Evolutionary conservation across 2,329 filamentous ascomycete genomes (phyloP).

Genomic region (Colletotrichum tropicale): DNA sequence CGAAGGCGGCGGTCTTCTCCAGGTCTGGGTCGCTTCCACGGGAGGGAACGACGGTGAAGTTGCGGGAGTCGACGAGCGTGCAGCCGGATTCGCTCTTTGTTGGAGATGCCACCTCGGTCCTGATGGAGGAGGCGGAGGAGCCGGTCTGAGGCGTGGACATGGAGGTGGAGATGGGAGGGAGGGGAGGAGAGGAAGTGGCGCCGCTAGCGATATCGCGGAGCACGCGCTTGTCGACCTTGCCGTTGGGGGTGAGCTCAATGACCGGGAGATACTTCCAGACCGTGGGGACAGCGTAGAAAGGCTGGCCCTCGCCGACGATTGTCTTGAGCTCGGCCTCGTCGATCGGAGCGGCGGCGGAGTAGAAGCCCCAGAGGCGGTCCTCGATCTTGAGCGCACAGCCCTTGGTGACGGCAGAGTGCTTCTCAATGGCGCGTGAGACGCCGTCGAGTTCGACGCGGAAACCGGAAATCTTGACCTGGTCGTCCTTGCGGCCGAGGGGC

Average conservation of each 20-base stretch:
- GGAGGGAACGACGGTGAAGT: background rate
- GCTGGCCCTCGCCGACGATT: constrained; percentile 47
- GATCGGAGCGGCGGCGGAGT: constrained; percentile 37
- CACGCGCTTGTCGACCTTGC: constrained; percentile 58
- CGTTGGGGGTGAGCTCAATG: constrained; percentile 58
- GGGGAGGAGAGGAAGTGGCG: background rate
- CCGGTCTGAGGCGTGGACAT: background rate
- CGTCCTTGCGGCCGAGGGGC: constrained; percentile 62
- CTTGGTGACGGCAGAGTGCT: constrained; percentile 48
- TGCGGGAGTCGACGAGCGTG: constrained; percentile 10
- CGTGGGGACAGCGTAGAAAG: constrained; percentile 60
- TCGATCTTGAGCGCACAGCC: constrained; percentile 53
- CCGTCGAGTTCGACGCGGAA: constrained; percentile 67
- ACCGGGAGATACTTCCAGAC: constrained; percentile 44
- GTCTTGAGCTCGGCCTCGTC: constrained; percentile 40
- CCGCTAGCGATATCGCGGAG: constrained; percentile 38
- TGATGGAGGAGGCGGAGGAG: constrained; percentile 6
- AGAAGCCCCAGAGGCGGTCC: constrained; percentile 55
- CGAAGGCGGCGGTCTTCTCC: constrained; percentile 16
- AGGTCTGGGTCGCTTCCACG: constrained; percentile 2
- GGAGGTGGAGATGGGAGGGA: background rate
- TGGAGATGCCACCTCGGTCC: background rate
- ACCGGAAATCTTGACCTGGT: constrained; percentile 63
- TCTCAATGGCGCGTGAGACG: constrained; percentile 54
- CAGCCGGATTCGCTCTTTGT: constrained; percentile 8